Conservation (phyloP, 2,329 filamentous ascomycete species). For the Fusarium stilboides region DNA sequence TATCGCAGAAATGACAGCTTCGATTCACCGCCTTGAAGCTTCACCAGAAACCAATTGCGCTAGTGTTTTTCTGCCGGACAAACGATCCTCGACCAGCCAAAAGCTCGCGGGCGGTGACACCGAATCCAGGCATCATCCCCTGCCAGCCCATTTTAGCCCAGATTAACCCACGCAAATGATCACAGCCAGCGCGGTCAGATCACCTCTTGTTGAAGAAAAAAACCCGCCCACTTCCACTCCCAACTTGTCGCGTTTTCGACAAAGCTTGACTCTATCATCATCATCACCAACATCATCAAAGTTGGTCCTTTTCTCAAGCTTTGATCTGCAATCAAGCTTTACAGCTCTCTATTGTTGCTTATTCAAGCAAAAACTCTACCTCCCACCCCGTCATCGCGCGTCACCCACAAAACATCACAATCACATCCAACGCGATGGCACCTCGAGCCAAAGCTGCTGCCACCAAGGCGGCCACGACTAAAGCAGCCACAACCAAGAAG, state of each 20-base stretch:
- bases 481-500: conserved; percentile 50
- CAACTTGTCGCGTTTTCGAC: conserved; percentile 13
- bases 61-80: conserved; percentile 34
- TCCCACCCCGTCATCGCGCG: conserved; percentile 7
- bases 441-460: conserved; percentile 50
- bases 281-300: conserved; percentile 24
- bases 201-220: conserved; percentile 32
- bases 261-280: conserved; percentile 35
- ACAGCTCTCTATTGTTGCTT: not conserved
- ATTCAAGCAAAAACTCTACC: not conserved
- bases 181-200: conserved; percentile 41
- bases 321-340: conserved; percentile 5
- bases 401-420: conserved; percentile 24
- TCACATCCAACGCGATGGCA: conserved; percentile 51
- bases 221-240: conserved; percentile 21
- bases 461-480: conserved; percentile 49
- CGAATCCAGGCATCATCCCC: conserved; percentile 25
- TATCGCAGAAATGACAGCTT: conserved; percentile 16
- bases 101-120: conserved; percentile 38
- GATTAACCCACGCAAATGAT: conserved; percentile 31
- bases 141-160: conserved; percentile 37
- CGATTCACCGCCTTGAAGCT: conserved; percentile 34
- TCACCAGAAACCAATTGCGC: conserved; percentile 15
- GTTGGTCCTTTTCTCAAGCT: not conserved
- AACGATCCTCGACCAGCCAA: not conserved